Percentiles rank a stretch among this genome's conserved stretches.
phyloP scores from a whole-genome alignment of 176 grass and related monocot species.

The Elymus sibiricus region DNA sequence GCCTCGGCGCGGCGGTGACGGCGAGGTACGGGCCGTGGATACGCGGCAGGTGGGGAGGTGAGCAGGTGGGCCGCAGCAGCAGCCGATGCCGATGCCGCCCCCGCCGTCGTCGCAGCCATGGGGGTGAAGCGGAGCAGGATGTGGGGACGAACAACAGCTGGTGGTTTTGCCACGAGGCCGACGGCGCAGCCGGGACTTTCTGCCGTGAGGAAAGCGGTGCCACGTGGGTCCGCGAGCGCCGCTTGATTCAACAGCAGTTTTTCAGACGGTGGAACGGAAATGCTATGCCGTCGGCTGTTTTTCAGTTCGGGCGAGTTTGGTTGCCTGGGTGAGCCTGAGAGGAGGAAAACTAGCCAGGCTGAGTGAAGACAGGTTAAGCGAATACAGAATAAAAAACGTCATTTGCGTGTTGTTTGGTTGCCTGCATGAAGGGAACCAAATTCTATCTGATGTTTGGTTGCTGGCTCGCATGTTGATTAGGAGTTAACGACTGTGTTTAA shows the following conservation, averaged over 20 bases:
- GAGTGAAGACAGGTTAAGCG: no score
- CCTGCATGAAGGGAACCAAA: no score
- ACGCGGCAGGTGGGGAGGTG: neutral
- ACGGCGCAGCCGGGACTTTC: neutral
- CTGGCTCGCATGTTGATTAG: no score
- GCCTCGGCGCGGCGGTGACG: neutral
- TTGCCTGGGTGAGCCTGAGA: no score
- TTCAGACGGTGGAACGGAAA: no score
- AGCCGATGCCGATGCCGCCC: neutral
- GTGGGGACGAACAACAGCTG: slow-evolving; percentile 4
- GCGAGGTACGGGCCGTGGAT: neutral
- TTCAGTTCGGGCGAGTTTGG: no score
- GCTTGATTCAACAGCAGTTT: neutral
- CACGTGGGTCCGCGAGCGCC: neutral
- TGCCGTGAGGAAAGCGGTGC: neutral
- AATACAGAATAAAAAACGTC: no score
- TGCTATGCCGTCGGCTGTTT: no score
- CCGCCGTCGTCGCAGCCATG: slow-evolving; percentile 14
- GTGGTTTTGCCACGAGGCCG: slow-evolving; percentile 33
- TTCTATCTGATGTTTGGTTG: no score
- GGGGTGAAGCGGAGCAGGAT: neutral
- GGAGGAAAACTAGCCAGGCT: no score
- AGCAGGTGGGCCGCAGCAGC: slow-evolving; percentile 17
- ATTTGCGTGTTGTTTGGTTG: no score
- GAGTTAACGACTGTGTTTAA: no score